These are phyloP conservation scores for Gonium pectorale DNA, from an alignment of 139 green algal species.

Conservation along the genomic window DNA sequence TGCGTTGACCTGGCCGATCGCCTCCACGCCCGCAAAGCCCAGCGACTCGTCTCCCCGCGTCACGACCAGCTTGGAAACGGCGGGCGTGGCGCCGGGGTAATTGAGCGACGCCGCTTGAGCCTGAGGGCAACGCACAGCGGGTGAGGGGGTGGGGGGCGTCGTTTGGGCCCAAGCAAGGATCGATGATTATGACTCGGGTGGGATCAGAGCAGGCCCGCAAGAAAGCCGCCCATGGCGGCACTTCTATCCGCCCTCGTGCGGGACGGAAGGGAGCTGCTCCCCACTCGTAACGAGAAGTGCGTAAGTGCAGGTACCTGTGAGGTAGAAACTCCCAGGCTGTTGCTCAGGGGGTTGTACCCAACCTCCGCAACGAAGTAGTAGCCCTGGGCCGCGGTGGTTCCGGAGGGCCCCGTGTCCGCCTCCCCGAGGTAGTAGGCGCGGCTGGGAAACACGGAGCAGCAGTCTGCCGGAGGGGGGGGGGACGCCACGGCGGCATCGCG, in stretches of 20 bases:
- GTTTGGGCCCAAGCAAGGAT: too few species aligned
- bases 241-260: too few species aligned
- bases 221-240: too few species aligned
- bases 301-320: too few species aligned
- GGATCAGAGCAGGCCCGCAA: too few species aligned
- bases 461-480: conserved; percentile 7
- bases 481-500: too few species aligned
- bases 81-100: not conserved
- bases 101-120: conserved; percentile 22
- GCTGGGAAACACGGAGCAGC: conserved; percentile 28
- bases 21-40: conserved; percentile 44
- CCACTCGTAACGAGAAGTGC: too few species aligned
- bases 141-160: not conserved
- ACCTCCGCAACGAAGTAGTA: conserved; percentile 43
- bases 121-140: conserved; percentile 5
- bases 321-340: conserved; percentile 29
- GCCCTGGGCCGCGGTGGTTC: conserved; percentile 4
- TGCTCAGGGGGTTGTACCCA: conserved; percentile 40
- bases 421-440: conserved; percentile 27
- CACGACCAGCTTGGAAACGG: not conserved
- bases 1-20: conserved; percentile 37
- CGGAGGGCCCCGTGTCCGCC: not conserved
- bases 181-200: too few species aligned
- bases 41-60: conserved; percentile 23
- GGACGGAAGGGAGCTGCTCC: too few species aligned